A percentile compares a stretch with the other conserved stretches of the same genome.
Evolutionary conservation across 805 yeast species (phyloP).

Genomic region (Osmozyma mogii): DNA sequence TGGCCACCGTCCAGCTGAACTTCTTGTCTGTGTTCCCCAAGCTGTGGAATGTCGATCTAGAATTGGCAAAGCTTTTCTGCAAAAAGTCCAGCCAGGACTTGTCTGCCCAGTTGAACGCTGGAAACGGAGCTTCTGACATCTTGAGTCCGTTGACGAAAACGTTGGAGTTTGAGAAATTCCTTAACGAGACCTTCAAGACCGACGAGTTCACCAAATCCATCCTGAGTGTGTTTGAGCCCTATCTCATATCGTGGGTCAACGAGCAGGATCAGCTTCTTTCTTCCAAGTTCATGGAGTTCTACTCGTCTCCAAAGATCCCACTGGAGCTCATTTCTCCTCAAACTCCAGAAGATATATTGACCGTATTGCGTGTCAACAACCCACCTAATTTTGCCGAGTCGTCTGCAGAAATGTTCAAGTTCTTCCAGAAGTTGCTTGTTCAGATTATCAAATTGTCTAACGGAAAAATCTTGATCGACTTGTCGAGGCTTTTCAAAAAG

Average conservation of each 20-base stretch:
- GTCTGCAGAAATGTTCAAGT: slow-evolving; percentile 78
- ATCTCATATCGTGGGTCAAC: slow-evolving; percentile 74
- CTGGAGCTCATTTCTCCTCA: slow-evolving; percentile 21
- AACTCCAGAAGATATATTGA: slow-evolving; percentile 18
- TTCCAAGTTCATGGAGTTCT: slow-evolving; percentile 55
- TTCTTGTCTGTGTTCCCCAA: slow-evolving; percentile 54
- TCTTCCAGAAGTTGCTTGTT: slow-evolving; percentile 62
- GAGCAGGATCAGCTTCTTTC: slow-evolving; percentile 67
- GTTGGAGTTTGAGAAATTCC: slow-evolving; percentile 71
- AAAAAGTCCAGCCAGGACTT: slow-evolving; percentile 63
- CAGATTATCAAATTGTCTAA: slow-evolving; percentile 12
- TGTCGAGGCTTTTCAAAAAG: slow-evolving; percentile 54
- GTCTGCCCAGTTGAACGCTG: slow-evolving; percentile 37
- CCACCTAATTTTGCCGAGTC: slow-evolving; percentile 71
- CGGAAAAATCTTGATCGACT: slow-evolving; percentile 12
- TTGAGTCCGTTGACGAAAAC: slow-evolving; percentile 68
- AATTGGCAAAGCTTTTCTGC: slow-evolving; percentile 57
- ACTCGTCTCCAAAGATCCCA: slow-evolving; percentile 49
- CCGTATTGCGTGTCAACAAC: slow-evolving; percentile 36
- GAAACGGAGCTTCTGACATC: slow-evolving; percentile 50
- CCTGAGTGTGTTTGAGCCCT: slow-evolving; percentile 73
- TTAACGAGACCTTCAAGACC: slow-evolving; percentile 56
- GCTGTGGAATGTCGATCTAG: slow-evolving; percentile 62
- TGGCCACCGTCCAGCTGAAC: slow-evolving; percentile 49
- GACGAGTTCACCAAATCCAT: slow-evolving; percentile 39